Evolutionary conservation across 2,329 filamentous ascomycete species (phyloP).

Genomic region (Ophiosphaerella narmari): DNA sequence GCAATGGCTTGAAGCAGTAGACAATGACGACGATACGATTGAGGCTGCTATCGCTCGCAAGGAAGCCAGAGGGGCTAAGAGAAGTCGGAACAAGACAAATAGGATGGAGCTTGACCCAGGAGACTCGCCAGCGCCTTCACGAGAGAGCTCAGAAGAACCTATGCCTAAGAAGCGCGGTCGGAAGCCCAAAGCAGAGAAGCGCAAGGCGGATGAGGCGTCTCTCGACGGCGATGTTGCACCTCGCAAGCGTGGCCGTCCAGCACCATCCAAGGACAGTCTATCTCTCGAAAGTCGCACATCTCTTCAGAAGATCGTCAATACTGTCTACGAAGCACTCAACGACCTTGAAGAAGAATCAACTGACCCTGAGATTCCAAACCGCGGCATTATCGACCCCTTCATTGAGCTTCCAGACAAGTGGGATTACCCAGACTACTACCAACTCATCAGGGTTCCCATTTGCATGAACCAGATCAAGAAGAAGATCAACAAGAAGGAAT

Average conservation of each 20-base stretch:
- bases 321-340: slow-evolving; percentile 79
- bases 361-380: slow-evolving; percentile 63
- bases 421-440: slow-evolving; percentile 92
- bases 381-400: slow-evolving; percentile 91
- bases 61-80: slow-evolving; percentile 79
- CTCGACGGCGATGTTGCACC: slow-evolving; percentile 66
- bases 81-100: slow-evolving; percentile 75
- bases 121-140: slow-evolving; percentile 78
- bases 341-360: slow-evolving; percentile 78
- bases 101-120: slow-evolving; percentile 57
- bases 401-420: slow-evolving; percentile 87
- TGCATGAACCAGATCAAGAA: slow-evolving; percentile 94
- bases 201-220: slow-evolving; percentile 76
- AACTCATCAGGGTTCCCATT: slow-evolving; percentile 89
- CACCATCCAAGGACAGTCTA: slow-evolving; percentile 70
- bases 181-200: slow-evolving; percentile 79
- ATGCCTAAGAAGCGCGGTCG: slow-evolving; percentile 79
- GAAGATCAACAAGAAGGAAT: slow-evolving; percentile 96
- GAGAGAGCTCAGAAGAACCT: slow-evolving; percentile 81
- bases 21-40: slow-evolving; percentile 92
- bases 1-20: slow-evolving; percentile 97
- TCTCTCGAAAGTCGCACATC: slow-evolving; percentile 70
- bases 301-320: slow-evolving; percentile 79
- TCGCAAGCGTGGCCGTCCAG: slow-evolving; percentile 68
- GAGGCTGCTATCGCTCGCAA: slow-evolving; percentile 93